Conservation (phyloP, 345 rosid genomes). For the Cardamine occulta region DNA sequence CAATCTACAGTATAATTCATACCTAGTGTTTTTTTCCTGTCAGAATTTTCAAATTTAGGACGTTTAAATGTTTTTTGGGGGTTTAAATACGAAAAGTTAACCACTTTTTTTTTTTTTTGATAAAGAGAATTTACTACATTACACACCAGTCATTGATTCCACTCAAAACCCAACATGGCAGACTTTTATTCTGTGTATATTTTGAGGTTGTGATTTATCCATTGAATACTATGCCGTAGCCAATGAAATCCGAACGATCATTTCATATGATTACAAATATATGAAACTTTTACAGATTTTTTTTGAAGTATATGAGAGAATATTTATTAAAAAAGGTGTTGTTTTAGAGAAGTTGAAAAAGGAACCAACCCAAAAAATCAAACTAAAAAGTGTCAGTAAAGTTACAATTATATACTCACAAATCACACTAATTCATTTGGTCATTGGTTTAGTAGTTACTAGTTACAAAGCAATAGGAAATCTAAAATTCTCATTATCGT, state of each 20-base stretch:
- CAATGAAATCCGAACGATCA: constrained; percentile 19
- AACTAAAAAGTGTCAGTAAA: constrained; percentile 28
- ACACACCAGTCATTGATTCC: constrained; percentile 22
- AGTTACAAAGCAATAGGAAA: constrained; percentile 15
- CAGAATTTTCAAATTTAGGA: constrained; percentile 16
- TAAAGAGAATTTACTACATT: constrained; percentile 27
- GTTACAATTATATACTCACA: constrained; percentile 17
- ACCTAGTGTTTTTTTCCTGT: background rate
- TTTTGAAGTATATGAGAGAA: background rate
- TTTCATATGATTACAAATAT: constrained; percentile 24
- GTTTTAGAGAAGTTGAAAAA: constrained; percentile 10
- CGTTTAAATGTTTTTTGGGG: background rate
- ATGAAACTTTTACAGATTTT: background rate
- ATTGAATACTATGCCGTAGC: constrained; percentile 8
- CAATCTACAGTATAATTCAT: background rate
- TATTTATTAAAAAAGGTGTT: background rate
- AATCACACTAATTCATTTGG: constrained; percentile 25
- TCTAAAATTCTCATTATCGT: background rate
- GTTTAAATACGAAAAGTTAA: background rate
- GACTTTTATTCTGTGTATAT: background rate
- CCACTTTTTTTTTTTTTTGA: too few species aligned
- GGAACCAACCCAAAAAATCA: background rate
- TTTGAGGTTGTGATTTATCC: constrained; percentile 22
- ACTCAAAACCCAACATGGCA: constrained; percentile 20
- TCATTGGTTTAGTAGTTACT: constrained; percentile 30